These are phyloP conservation scores for Geotrichum armillariae DNA, from an alignment of 1,139 yeast genomes.

Conservation along the genomic window DNA sequence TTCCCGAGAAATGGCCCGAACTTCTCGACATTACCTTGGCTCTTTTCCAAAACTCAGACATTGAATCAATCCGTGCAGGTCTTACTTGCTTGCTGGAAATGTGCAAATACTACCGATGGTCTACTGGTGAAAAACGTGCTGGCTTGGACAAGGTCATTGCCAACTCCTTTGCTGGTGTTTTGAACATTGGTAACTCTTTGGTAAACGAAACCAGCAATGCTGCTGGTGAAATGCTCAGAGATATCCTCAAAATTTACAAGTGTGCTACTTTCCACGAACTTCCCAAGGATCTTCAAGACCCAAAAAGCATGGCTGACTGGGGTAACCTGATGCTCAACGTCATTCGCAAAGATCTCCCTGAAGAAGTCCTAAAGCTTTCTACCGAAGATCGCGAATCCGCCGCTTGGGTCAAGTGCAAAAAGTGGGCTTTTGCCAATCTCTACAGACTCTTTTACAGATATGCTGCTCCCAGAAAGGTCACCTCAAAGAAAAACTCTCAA, in stretches of 20 bases:
- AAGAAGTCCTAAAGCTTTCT: conserved; percentile 46
- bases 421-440: conserved; percentile 86
- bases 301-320: conserved; percentile 65
- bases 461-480: conserved; percentile 46
- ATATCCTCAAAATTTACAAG: conserved; percentile 76
- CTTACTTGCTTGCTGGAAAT: conserved; percentile 73
- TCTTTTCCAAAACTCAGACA: conserved; percentile 55
- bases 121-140: conserved; percentile 57
- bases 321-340: conserved; percentile 72
- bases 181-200: conserved; percentile 61
- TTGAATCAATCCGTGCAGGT: conserved; percentile 70
- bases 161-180: conserved; percentile 66
- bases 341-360: conserved; percentile 61
- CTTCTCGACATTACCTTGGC: conserved; percentile 58
- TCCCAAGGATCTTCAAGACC: conserved; percentile 64
- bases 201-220: conserved; percentile 47
- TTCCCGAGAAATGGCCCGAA: conserved; percentile 68
- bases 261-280: conserved; percentile 75
- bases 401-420: conserved; percentile 77
- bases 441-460: conserved; percentile 71
- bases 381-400: conserved; percentile 48
- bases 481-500: conserved; percentile 35
- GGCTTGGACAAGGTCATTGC: conserved; percentile 60
- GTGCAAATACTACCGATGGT: conserved; percentile 76
- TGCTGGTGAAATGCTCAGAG: conserved; percentile 74